phyloP scores from a whole-genome alignment of 1,284 basidiomycete genomes.

The Gymnopus androsaceus region DNA sequence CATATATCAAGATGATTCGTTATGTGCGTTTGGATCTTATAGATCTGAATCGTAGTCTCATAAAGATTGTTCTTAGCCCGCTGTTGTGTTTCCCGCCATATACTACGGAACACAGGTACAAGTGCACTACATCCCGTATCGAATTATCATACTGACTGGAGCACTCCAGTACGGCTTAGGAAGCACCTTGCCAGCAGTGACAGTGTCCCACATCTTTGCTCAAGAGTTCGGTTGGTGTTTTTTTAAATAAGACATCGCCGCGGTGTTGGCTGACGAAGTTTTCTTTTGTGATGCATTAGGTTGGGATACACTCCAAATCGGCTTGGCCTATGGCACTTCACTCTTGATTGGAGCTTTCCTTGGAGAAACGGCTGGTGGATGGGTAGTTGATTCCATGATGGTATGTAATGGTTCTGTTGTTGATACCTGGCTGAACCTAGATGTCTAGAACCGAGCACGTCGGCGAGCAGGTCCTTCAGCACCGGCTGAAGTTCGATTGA shows the following conservation, averaged over 20 bases:
- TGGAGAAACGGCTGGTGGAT: conserved; percentile 9
- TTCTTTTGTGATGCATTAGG: not conserved
- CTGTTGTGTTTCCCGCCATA: conserved; percentile 5
- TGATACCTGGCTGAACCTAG: not conserved
- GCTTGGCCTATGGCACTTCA: conserved; percentile 3
- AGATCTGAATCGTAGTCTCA: not conserved
- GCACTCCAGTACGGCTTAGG: not conserved
- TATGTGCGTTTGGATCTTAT: conserved; percentile 1
- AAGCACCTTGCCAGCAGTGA: conserved; percentile 11
- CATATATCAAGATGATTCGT: conserved; percentile 10
- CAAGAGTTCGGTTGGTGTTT: not conserved
- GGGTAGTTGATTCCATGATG: conserved; percentile 9
- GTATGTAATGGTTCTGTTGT: not conserved
- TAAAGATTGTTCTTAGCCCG: not conserved
- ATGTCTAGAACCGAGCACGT: conserved; percentile 5
- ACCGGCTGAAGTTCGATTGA: conserved; percentile 6
- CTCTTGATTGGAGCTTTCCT: conserved; percentile 6
- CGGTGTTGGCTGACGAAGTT: not conserved
- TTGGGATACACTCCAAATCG: conserved; percentile 11
- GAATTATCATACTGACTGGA: not conserved
- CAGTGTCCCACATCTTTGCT: conserved; percentile 9
- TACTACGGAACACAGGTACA: conserved; percentile 8
- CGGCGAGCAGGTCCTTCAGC: not conserved
- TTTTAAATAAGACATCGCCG: not conserved
- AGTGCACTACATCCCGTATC: not conserved